Percentiles rank a stretch among this genome's conserved stretches.
Evolutionary conservation across 169 alveolate species (phyloP).

Genomic region (Plasmodium ovale): DNA sequence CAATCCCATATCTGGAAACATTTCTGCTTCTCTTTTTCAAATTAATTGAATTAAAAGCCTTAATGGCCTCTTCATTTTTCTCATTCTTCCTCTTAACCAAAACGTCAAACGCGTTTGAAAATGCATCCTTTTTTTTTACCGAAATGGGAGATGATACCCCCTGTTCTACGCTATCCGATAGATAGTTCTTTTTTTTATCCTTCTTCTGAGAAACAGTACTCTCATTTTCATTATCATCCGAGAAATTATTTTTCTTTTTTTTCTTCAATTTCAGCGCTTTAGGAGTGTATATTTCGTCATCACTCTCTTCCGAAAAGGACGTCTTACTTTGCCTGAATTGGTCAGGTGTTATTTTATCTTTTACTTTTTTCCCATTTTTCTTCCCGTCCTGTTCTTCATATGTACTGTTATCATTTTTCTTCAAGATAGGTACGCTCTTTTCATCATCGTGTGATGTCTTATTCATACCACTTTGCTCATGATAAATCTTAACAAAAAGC

Average conservation of each 20-base stretch:
- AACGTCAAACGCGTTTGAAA: conserved; percentile 51
- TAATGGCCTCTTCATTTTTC: conserved; percentile 59
- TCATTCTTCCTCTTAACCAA: conserved; percentile 52
- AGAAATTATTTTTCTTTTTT: not conserved
- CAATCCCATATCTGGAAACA: not conserved
- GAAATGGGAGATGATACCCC: not conserved
- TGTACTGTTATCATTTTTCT: not conserved
- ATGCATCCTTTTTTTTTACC: conserved; percentile 21
- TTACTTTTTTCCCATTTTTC: not conserved
- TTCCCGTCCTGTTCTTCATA: not conserved
- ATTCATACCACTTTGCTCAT: not conserved
- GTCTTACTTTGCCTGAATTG: not conserved
- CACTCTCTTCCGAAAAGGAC: conserved; percentile 18
- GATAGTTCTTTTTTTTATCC: not conserved
- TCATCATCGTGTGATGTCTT: not conserved
- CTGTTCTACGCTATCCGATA: not conserved
- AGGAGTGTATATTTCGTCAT: conserved; percentile 57
- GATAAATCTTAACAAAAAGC: conserved; percentile 49
- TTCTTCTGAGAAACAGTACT: not conserved
- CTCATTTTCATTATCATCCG: not conserved
- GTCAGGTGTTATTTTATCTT: not conserved
- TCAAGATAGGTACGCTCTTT: not conserved
- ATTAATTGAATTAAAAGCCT: conserved; percentile 54
- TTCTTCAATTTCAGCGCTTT: conserved; percentile 30
- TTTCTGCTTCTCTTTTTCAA: conserved; percentile 39